These are phyloP conservation scores for Leucoagaricus sp. DNA, from an alignment of 1,284 basidiomycete species.

Conservation along the genomic window DNA sequence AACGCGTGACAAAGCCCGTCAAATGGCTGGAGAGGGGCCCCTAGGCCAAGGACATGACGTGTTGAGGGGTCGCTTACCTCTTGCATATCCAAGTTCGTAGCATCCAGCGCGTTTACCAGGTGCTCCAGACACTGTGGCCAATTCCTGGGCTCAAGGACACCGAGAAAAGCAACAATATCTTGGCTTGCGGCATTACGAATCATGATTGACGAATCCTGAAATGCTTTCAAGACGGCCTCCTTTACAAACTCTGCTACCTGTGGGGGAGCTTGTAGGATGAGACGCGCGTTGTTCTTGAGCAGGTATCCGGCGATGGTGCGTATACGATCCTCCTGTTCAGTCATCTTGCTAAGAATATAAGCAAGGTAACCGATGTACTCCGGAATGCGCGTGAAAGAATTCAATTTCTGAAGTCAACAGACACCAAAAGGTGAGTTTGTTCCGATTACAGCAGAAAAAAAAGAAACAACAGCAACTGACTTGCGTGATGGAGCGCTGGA, in stretches of 20 bases:
- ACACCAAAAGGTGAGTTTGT: conserved; percentile 14
- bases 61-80: conserved; percentile 64
- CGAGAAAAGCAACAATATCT: conserved; percentile 86
- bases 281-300: conserved; percentile 91
- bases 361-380: conserved; percentile 98
- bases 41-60: conserved; percentile 9
- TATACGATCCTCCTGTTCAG: conserved; percentile 87
- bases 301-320: conserved; percentile 95
- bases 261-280: conserved; percentile 66
- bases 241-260: conserved; percentile 84
- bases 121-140: conserved; percentile 93
- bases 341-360: conserved; percentile 84
- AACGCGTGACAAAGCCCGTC: conserved; percentile 1
- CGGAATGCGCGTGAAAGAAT: conserved; percentile 84
- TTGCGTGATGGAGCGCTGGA: conserved; percentile 77
- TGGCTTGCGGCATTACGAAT: conserved; percentile 91
- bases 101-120: conserved; percentile 79
- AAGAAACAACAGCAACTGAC: conserved; percentile 53
- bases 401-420: conserved; percentile 70
- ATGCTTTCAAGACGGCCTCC: conserved; percentile 76
- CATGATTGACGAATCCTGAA: conserved; percentile 79
- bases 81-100: conserved; percentile 71
- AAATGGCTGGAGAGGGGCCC: not conserved
- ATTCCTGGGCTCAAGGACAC: conserved; percentile 81
- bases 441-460: conserved; percentile 19